phyloP scores from a whole-genome alignment of 768 basidiomycete genomes.

The Sutorius australiensis region DNA sequence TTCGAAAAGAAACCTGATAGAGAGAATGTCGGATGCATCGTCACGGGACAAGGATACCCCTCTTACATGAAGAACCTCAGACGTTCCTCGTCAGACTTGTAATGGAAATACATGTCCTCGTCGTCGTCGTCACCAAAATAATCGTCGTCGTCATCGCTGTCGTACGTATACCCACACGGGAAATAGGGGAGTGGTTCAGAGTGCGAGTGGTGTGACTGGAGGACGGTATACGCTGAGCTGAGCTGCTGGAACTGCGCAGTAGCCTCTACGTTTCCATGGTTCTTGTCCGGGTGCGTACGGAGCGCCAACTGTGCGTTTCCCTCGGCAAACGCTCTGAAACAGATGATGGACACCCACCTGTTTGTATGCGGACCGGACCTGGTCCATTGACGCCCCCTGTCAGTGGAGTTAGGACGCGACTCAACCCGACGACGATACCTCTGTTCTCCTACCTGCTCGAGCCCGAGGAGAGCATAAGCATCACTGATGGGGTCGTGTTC shows the following conservation, averaged over 20 bases:
- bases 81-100: conserved; percentile 33
- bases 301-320: conserved; percentile 48
- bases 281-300: conserved; percentile 75
- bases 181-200: conserved; percentile 21
- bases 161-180: conserved; percentile 22
- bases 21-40: background rate
- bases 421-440: background rate
- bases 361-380: conserved; percentile 66
- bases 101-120: conserved; percentile 29
- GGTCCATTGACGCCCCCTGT: conserved; percentile 59
- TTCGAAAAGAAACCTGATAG: conserved; percentile 47
- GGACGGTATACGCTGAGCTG: conserved; percentile 61
- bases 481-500: conserved; percentile 34
- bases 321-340: conserved; percentile 1
- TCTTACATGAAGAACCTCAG: conserved; percentile 47
- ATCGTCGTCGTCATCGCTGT: conserved; percentile 40
- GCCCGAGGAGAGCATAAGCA: conserved; percentile 44
- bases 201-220: conserved; percentile 49
- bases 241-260: conserved; percentile 68
- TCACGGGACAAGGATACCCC: background rate
- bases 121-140: conserved; percentile 26
- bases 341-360: conserved; percentile 41
- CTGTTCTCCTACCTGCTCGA: conserved; percentile 44
- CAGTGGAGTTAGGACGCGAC: conserved; percentile 9
- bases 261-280: conserved; percentile 58